phyloP scores from a whole-genome alignment of 345 rosid species.

The Lepidium aucheri region DNA sequence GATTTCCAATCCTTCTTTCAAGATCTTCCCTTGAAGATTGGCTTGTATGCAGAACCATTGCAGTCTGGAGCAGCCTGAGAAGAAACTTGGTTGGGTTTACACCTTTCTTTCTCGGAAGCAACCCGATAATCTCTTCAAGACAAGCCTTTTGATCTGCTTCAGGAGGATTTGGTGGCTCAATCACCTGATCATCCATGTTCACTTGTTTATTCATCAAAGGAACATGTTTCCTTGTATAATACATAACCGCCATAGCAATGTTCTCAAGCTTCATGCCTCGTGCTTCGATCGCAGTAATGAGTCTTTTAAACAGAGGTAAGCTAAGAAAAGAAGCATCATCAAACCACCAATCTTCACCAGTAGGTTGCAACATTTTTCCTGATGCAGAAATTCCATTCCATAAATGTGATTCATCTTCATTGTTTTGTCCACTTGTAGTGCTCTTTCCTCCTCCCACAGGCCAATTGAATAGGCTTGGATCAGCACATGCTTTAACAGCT shows the following conservation, averaged over 20 bases:
- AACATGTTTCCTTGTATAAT: constrained; percentile 51
- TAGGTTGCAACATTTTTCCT: constrained; percentile 30
- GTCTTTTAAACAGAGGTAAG: constrained; percentile 42
- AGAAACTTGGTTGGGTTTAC: constrained; percentile 54
- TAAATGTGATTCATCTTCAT: constrained; percentile 21
- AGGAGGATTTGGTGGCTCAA: constrained; percentile 22
- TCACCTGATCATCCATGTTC: constrained; percentile 27
- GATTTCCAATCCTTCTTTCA: constrained; percentile 49
- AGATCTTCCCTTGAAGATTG: constrained; percentile 45
- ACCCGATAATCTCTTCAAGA: constrained; percentile 51
- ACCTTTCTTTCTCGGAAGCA: constrained; percentile 55
- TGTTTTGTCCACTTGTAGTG: constrained; percentile 1
- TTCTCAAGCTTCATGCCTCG: constrained; percentile 52
- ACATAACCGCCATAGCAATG: constrained; percentile 42
- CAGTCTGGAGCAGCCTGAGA: constrained; percentile 52
- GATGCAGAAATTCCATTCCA: constrained; percentile 65
- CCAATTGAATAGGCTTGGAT: constrained; percentile 52
- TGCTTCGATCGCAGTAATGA: constrained; percentile 40
- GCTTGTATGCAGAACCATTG: constrained; percentile 47
- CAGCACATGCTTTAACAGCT: constrained; percentile 61
- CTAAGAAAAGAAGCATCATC: constrained; percentile 53
- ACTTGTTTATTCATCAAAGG: constrained; percentile 49
- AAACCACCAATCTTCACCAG: constrained; percentile 73
- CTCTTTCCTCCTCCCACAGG: constrained; percentile 31
- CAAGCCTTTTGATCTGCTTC: constrained; percentile 45